Percentiles rank a stretch among this genome's conserved stretches.
phyloP scores from a whole-genome alignment of 495 filamentous ascomycete species.

The Penicilliopsis zonata region DNA sequence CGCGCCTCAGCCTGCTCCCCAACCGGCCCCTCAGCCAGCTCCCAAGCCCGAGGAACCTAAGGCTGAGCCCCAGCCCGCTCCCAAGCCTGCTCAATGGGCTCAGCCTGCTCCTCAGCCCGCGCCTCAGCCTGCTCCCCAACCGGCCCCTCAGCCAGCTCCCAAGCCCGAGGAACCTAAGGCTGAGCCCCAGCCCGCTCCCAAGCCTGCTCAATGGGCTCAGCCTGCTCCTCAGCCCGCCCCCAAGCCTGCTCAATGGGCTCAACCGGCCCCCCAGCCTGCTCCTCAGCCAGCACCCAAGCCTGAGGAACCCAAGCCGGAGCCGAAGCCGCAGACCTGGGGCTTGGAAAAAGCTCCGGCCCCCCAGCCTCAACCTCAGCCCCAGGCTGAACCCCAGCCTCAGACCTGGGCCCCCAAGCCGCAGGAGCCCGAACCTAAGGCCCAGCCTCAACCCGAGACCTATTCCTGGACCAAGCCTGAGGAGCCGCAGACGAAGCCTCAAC shows the following conservation, averaged over 20 bases:
- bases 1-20: background rate
- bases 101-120: background rate
- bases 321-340: too few relatives aligned
- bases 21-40: background rate
- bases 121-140: background rate
- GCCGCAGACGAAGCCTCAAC: background rate
- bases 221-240: background rate
- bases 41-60: background rate
- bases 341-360: too few relatives aligned
- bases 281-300: background rate
- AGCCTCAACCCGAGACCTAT: background rate
- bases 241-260: background rate
- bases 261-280: background rate
- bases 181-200: background rate
- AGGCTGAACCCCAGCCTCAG: too few relatives aligned
- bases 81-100: background rate
- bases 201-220: background rate
- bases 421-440: background rate
- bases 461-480: background rate
- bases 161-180: background rate
- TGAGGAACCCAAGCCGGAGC: background rate
- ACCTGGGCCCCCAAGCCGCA: too few relatives aligned
- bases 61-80: background rate
- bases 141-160: background rate
- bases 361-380: too few relatives aligned